Conservation (phyloP, 176 grass and related monocot genomes). For the Aegilops bicornis region DNA sequence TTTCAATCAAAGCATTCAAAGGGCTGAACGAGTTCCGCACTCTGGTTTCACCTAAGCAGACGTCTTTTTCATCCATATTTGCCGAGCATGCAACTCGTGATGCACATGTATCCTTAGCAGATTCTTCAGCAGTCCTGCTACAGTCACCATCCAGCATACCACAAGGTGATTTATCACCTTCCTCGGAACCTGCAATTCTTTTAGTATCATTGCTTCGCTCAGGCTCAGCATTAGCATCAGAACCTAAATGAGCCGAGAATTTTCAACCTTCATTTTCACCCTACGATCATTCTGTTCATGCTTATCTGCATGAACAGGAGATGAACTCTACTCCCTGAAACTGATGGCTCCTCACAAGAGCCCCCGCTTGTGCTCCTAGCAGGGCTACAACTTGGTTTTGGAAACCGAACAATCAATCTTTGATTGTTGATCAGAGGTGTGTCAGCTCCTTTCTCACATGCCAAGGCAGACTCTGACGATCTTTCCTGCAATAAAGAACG, state of each 20-base stretch:
- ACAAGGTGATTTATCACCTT: constrained; percentile 57
- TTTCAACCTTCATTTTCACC: constrained; percentile 59
- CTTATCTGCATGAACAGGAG: constrained; percentile 57
- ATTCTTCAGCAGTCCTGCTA: constrained; percentile 40
- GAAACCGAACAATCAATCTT: constrained; percentile 68
- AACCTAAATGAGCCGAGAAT: constrained; percentile 36
- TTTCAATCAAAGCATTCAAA: constrained; percentile 93
- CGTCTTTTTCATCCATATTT: constrained; percentile 49
- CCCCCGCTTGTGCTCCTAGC: constrained; percentile 55
- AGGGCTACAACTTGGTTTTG: constrained; percentile 69
- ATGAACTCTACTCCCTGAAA: constrained; percentile 45
- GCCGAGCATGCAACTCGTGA: constrained; percentile 40
- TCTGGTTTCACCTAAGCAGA: constrained; percentile 33
- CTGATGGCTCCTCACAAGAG: constrained; percentile 63
- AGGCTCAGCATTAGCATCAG: constrained; percentile 52
- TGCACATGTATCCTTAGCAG: constrained; percentile 46
- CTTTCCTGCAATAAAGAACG: constrained; percentile 48
- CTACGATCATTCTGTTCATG: constrained; percentile 62
- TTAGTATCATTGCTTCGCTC: constrained; percentile 68
- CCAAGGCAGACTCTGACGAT: constrained; percentile 48
- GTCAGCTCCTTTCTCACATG: constrained; percentile 67
- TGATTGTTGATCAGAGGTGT: constrained; percentile 43
- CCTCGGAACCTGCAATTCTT: constrained; percentile 45
- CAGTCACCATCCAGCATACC: constrained; percentile 52
- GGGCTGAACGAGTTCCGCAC: constrained; percentile 69